Percentiles rank a stretch among this genome's conserved stretches.
Conservation (phyloP, 2,329 filamentous ascomycete genomes). For the Colletotrichum sp. region DNA sequence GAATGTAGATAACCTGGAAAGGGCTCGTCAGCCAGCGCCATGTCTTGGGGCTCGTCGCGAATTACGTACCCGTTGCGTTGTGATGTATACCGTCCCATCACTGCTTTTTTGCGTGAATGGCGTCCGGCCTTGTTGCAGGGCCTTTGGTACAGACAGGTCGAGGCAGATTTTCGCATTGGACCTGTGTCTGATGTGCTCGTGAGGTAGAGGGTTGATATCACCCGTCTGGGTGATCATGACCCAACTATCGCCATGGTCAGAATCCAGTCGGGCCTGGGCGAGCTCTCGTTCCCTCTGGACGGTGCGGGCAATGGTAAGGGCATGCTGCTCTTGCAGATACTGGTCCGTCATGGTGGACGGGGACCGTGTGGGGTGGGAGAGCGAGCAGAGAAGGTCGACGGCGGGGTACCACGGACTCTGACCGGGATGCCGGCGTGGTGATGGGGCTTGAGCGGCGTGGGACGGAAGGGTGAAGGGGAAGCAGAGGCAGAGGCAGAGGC, state of each 20-base stretch:
- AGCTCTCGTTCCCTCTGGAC: conserved; percentile 32
- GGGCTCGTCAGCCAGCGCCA: background rate
- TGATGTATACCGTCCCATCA: conserved; percentile 78
- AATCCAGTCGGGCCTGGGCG: conserved; percentile 35
- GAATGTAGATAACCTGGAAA: conserved; percentile 82
- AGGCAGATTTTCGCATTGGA: conserved; percentile 81
- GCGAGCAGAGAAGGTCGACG: conserved; percentile 9
- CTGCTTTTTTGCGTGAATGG: conserved; percentile 74
- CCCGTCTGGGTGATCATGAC: conserved; percentile 82
- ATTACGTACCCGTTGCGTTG: conserved; percentile 76
- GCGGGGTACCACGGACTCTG: conserved; percentile 18
- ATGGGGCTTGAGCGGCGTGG: conserved; percentile 9
- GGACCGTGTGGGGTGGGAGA: conserved; percentile 11
- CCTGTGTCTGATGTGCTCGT: conserved; percentile 81
- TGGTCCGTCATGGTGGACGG: conserved; percentile 45
- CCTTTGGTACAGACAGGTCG: conserved; percentile 72
- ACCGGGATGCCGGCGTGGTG: conserved; percentile 18
- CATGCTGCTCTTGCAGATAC: conserved; percentile 46
- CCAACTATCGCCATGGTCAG: conserved; percentile 71
- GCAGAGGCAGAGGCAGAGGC: background rate
- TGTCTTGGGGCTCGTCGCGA: background rate
- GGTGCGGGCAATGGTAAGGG: conserved; percentile 43
- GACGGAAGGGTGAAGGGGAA: background rate
- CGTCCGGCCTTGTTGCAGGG: conserved; percentile 62
- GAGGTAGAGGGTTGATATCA: conserved; percentile 82